Conservation (phyloP, 306 rosid species). For the Argentina anserina region DNA sequence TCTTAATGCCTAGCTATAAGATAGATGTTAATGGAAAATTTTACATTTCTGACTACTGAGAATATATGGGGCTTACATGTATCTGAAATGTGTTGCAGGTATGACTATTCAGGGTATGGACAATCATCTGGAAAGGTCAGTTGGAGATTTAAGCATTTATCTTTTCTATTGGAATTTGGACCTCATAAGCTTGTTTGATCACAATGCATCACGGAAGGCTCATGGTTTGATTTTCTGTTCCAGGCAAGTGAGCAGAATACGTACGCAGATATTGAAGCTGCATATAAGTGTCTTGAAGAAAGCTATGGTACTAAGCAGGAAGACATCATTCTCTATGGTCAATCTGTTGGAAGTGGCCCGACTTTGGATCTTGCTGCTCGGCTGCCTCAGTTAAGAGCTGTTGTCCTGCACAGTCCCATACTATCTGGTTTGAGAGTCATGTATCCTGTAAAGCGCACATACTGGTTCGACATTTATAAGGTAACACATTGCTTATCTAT, state of each 20-base stretch:
- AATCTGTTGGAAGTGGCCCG: constrained; percentile 97
- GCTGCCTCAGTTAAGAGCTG: constrained; percentile 80
- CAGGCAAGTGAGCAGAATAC: constrained; percentile 98
- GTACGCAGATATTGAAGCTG: constrained; percentile 92
- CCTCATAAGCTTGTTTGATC: constrained; percentile 19
- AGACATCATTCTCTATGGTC: constrained; percentile 83
- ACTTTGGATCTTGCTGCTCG: constrained; percentile 86
- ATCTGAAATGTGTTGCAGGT: constrained; percentile 51
- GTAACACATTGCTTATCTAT: constrained; percentile 26
- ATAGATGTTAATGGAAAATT: not conserved
- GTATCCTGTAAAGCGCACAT: constrained; percentile 90
- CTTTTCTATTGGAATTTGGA: not conserved
- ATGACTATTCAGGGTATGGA: constrained; percentile 93
- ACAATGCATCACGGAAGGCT: constrained; percentile 24
- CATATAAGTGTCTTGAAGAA: constrained; percentile 86
- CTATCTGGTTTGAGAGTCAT: constrained; percentile 93
- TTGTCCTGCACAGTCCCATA: constrained; percentile 90
- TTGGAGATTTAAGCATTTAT: constrained; percentile 20
- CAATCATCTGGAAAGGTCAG: constrained; percentile 96
- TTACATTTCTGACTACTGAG: not conserved
- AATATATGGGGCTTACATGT: constrained; percentile 14
- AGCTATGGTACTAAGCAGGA: constrained; percentile 84
- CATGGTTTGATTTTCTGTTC: constrained; percentile 30
- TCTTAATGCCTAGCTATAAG: not conserved
- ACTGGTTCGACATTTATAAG: constrained; percentile 96